Base-by-base conservation (phyloP, 2,329 filamentous ascomycete species). In the Didymella pinodella region DNA sequence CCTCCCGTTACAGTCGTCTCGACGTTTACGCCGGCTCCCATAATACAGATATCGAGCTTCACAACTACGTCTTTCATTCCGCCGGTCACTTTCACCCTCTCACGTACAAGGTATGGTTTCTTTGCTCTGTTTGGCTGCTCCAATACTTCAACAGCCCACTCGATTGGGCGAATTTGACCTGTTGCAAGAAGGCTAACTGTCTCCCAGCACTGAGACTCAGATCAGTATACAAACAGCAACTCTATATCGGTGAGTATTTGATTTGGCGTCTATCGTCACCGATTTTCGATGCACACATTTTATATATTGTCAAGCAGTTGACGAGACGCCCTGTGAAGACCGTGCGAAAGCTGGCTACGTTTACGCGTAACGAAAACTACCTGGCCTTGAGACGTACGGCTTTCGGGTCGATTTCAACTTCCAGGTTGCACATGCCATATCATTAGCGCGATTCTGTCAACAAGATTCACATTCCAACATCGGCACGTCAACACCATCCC, bases 401-500 rank as follows among this genome's bases (percentile, higher is more conserved):
- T 40, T 10, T 22, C 8, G 38, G 18, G 7, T 41, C 18, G 18
- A 22, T 2, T 11, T 2, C 7, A 41, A 6, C 11, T 22, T 22
- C 6, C 34, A 18, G 3, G n/a, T 6, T 8, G 38, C 0, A 41
- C 20, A 6, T 10, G 38, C n/a, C 16, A 10, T n/a, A 7, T 18
- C 36, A 10, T 7, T 38, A n/a, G 36, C n/a, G 38, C 20, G 7
- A 12, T 41, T 7, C 3, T 6, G 18, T 7, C n/a, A 12, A 3
- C 4, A 8, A 12, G 34, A 20, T 22, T 14, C 8, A 34, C 54
- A 56, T 56, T 56, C 54, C 47, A 25, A n/a, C 3, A 18, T 2
- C 31, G 4, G 29, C 18, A 4, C 26, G 25, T 38, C 50, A 50
- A 50, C 54, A 50, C 3, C 40, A 40, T 28, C 54, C 47, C 54